Evolutionary conservation across 306 rosid genomes (phyloP).

Genomic region (Malus sieversii): DNA sequence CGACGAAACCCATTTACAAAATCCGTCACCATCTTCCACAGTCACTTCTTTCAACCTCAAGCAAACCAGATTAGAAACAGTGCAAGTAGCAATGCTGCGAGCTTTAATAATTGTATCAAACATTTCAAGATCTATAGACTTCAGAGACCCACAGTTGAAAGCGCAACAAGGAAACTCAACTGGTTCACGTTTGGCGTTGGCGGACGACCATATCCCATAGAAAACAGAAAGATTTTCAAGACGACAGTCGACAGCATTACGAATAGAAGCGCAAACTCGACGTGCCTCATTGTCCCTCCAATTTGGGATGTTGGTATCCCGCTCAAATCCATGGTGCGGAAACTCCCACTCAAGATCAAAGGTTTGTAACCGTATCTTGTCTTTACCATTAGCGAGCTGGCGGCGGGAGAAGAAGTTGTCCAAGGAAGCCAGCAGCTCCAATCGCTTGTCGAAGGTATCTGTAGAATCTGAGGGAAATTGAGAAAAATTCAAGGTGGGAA

Average conservation of each 20-base stretch:
- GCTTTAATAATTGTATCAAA: background rate
- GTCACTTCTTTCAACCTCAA: background rate
- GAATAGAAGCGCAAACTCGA: too few relatives aligned
- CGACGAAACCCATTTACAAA: background rate
- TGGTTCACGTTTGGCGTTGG: too few relatives aligned
- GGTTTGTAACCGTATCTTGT: background rate
- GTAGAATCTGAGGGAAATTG: background rate
- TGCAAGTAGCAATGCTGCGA: background rate
- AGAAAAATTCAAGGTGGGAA: background rate
- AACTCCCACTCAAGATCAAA: background rate
- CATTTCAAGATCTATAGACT: background rate
- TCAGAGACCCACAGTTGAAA: background rate
- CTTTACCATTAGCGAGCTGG: too few relatives aligned
- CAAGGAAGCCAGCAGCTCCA: background rate
- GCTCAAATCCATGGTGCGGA: too few relatives aligned
- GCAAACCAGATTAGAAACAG: background rate
- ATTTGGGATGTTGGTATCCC: too few relatives aligned
- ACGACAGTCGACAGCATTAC: too few relatives aligned
- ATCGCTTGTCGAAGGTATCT: background rate
- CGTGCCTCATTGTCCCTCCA: too few relatives aligned
- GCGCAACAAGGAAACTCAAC: background rate
- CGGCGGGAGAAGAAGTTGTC: background rate
- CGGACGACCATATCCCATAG: too few relatives aligned
- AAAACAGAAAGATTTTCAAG: too few relatives aligned
- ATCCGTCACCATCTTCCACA: background rate